Evolutionary conservation across 129 eudicot species (phyloP).

Genomic region (Helichrysum umbraculigerum): DNA sequence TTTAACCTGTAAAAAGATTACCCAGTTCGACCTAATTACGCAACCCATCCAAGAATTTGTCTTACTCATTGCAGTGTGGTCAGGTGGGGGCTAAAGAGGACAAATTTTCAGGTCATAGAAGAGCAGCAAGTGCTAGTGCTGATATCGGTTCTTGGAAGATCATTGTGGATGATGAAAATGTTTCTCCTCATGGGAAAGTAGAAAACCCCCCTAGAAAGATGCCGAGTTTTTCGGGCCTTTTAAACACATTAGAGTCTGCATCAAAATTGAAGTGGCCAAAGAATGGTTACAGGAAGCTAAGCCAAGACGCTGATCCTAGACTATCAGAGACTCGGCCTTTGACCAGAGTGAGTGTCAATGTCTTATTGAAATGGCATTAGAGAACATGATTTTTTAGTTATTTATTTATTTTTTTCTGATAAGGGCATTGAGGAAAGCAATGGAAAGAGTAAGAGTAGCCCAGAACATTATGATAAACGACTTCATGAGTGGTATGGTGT

Average conservation of each 20-base stretch:
- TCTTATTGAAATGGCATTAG: not conserved
- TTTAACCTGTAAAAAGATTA: not conserved
- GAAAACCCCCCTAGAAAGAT: conserved; percentile 63
- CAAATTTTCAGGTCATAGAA: conserved; percentile 60
- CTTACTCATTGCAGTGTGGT: not conserved
- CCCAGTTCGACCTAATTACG: not conserved
- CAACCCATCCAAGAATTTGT: not conserved
- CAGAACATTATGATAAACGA: conserved; percentile 51
- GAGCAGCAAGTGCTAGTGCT: conserved; percentile 85
- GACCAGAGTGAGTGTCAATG: conserved; percentile 41
- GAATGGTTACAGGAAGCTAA: conserved; percentile 67
- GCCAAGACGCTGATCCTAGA: conserved; percentile 49
- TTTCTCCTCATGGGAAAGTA: conserved; percentile 27
- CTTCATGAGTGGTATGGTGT: conserved; percentile 68
- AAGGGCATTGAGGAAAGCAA: conserved; percentile 47
- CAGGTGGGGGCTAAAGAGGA: conserved; percentile 47
- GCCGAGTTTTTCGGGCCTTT: conserved; percentile 69
- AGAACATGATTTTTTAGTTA: conserved; percentile 6
- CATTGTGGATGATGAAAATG: conserved; percentile 40
- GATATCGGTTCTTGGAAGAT: conserved; percentile 70
- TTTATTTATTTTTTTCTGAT: not conserved
- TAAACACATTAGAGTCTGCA: conserved; percentile 61
- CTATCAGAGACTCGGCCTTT: conserved; percentile 39
- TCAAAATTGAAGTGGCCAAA: conserved; percentile 63
- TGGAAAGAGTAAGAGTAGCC: conserved; percentile 63